phyloP scores from a whole-genome alignment of 345 rosid genomes.

The Populus ilicifolia region DNA sequence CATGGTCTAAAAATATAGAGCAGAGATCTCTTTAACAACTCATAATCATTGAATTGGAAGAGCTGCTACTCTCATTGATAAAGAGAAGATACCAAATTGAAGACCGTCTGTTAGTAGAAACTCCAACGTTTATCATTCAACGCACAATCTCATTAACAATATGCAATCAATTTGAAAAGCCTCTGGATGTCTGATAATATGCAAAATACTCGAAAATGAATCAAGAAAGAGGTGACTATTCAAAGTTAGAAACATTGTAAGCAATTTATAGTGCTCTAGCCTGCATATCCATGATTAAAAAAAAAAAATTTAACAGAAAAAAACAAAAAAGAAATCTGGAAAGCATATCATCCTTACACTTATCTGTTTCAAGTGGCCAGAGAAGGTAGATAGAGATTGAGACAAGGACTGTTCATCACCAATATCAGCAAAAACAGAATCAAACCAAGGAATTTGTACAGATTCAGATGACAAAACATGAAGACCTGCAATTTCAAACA shows the following conservation, averaged over 20 bases:
- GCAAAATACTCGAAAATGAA: not conserved
- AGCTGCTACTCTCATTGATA: not conserved
- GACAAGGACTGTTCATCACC: conserved; percentile 92
- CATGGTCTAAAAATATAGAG: not conserved
- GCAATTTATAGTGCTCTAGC: not conserved
- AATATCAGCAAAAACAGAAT: conserved; percentile 86
- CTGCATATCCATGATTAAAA: not conserved
- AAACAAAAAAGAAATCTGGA: not conserved
- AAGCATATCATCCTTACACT: conserved; percentile 47
- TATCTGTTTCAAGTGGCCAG: conserved; percentile 89
- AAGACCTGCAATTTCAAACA: conserved; percentile 55
- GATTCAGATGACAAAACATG: conserved; percentile 81
- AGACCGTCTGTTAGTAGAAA: not conserved
- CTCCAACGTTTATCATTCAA: not conserved
- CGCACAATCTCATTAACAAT: not conserved
- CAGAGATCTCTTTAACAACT: conserved; percentile 4
- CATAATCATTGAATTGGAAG: not conserved
- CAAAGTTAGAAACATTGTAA: conserved; percentile 3
- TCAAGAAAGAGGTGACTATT: not conserved
- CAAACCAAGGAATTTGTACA: conserved; percentile 87
- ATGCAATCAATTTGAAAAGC: not conserved
- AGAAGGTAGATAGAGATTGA: conserved; percentile 90
- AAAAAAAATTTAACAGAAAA: not conserved
- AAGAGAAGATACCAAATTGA: not conserved
- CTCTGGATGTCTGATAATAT: not conserved